These are phyloP conservation scores for Lathyrus tuberosus DNA, from an alignment of 306 rosid genomes.

Conservation along the genomic window DNA sequence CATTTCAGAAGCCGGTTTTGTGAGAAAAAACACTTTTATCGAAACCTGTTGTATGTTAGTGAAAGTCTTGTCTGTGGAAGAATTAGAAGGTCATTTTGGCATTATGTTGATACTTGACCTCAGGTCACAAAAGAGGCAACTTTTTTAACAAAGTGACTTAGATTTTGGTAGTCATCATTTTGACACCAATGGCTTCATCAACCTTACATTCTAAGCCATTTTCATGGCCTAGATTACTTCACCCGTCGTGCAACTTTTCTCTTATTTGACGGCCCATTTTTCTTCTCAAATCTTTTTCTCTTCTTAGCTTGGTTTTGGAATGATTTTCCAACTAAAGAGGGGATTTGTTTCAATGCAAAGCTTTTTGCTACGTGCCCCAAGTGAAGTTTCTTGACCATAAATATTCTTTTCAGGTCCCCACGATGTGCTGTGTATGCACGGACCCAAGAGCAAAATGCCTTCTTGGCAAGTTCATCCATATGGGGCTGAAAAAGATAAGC, in stretches of 20 bases:
- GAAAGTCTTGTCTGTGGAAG: background rate
- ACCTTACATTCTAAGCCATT: conserved; percentile 4
- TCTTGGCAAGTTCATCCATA: conserved; percentile 62
- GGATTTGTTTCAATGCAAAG: conserved; percentile 85
- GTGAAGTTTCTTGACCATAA: conserved; percentile 91
- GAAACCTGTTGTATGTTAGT: background rate
- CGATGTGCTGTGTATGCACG: conserved; percentile 93
- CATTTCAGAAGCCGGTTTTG: background rate
- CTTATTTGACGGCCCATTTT: conserved; percentile 53
- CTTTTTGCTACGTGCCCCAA: conserved; percentile 93
- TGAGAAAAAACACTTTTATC: background rate
- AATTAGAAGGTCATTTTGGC: background rate
- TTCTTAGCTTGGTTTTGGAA: conserved; percentile 70
- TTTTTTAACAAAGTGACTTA: conserved; percentile 3
- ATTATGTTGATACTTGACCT: background rate
- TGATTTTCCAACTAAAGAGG: conserved; percentile 75
- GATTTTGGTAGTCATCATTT: conserved; percentile 33
- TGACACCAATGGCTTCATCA: background rate
- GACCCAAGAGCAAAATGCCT: conserved; percentile 89
- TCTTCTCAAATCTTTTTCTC: conserved; percentile 62
- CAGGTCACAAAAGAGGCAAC: background rate
- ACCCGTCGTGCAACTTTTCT: conserved; percentile 47
- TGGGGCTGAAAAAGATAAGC: conserved; percentile 55
- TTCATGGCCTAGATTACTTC: conserved; percentile 33
- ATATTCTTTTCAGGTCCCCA: conserved; percentile 79